Base-by-base conservation (phyloP, 2,329 filamentous ascomycete genomes). In the Periconia digitata region DNA sequence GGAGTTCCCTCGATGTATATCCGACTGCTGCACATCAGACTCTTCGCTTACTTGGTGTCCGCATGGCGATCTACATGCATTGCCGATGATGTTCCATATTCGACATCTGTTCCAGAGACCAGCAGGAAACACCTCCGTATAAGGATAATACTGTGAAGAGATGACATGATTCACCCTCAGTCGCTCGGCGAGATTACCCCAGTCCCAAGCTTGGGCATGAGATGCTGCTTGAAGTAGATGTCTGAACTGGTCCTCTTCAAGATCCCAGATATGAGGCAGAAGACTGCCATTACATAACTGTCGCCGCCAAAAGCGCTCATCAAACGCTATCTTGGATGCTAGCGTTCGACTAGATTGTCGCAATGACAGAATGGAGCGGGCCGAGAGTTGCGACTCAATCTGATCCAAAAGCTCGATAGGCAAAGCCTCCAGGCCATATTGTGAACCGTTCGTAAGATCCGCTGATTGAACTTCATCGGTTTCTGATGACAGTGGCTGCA, bases 71-170 rank as follows among this genome's bases (percentile, higher is more conserved):
- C 16, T 22, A 18, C 23, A 46, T 15, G 48, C 60, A 38, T 59
- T 53, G 42, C 60, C 52, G 6, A 63, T 42, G 18, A 57, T 58
- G 17, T 44, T 53, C 63, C 62, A 65, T 10, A 66, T 64, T 21
- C 63, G 54, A 23, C 55, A 58, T 36, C 63, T 47, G 40, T 66
- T 64, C 60, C 59, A 63, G 23, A 62, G 50, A 15, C 59, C 56
- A 13, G 53, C 44, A 1, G 59, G 59, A 15, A 60, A 16, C 15
- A 53, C 48, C 3, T 44, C 47, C 3, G 58, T 38, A 16, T 50
- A 43, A 13, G 44, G 24, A 20, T 64, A 55, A 2, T 43, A 40
- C 15, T 43, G 48, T 18, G 39, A 46, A 4, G 54, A 29, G 5
- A 52, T 51, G n/a, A 54, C 55, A n/a, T 47, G 46, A 15, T 55